These are phyloP conservation scores for Ceratobasidium sp. DNA, from an alignment of 1,284 basidiomycete species.

Conservation along the genomic window DNA sequence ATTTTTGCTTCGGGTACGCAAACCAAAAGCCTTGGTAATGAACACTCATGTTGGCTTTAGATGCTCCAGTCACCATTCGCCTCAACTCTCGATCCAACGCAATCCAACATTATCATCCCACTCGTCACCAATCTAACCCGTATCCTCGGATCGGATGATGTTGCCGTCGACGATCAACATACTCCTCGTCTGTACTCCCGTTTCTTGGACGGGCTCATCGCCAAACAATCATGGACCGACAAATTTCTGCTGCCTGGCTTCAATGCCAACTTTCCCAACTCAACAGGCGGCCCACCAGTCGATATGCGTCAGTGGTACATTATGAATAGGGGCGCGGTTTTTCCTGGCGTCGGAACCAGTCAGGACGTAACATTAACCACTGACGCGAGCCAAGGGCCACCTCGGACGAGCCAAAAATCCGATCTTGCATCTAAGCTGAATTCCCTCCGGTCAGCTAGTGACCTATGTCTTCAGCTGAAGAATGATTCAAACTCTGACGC, in stretches of 20 bases:
- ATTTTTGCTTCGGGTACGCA: slow-evolving; percentile 73
- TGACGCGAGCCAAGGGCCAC: background rate
- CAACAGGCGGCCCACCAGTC: background rate
- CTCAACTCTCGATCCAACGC: slow-evolving; percentile 68
- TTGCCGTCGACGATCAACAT: slow-evolving; percentile 84
- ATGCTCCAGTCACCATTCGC: slow-evolving; percentile 80
- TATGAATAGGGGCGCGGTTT: background rate
- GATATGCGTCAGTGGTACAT: slow-evolving; percentile 25
- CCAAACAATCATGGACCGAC: slow-evolving; percentile 67
- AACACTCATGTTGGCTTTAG: slow-evolving; percentile 57
- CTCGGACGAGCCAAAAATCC: background rate
- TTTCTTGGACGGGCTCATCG: slow-evolving; percentile 77
- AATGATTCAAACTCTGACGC: too few relatives aligned
- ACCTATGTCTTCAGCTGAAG: too few relatives aligned
- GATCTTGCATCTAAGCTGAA: background rate
- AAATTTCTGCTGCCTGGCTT: slow-evolving; percentile 87
- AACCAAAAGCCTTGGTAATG: background rate
- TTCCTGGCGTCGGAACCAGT: background rate
- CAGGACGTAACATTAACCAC: background rate
- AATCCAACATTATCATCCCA: slow-evolving; percentile 76
- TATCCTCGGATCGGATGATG: slow-evolving; percentile 73
- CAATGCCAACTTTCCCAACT: slow-evolving; percentile 22
- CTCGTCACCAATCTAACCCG: slow-evolving; percentile 80
- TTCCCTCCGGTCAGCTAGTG: background rate
- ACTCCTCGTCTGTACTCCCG: slow-evolving; percentile 84